phyloP scores from a whole-genome alignment of 805 yeast species.

The Ogataea angusta region DNA sequence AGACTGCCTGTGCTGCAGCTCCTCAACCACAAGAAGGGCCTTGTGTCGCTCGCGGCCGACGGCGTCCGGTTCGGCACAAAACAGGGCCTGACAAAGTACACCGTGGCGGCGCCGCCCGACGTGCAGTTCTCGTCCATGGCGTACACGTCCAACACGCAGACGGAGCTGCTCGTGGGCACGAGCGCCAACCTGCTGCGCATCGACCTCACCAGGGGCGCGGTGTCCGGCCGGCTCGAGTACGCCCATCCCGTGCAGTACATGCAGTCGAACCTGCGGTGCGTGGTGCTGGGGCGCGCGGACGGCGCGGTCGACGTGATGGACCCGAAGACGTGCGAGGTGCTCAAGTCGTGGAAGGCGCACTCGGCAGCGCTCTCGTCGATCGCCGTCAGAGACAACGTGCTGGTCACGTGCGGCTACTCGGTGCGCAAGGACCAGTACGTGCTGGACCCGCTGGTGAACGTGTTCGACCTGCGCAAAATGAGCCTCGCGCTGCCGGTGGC shows the following conservation, averaged over 20 bases:
- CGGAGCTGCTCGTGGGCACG: slow-evolving; percentile 46
- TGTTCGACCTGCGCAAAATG: slow-evolving; percentile 75
- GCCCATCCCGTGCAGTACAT: slow-evolving; percentile 44
- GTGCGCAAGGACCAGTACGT: slow-evolving; percentile 54
- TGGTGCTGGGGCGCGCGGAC: slow-evolving; percentile 55
- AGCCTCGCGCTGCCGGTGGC: slow-evolving; percentile 75
- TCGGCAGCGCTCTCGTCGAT: slow-evolving; percentile 60
- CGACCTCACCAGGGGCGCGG: slow-evolving; percentile 39
- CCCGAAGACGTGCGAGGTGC: slow-evolving; percentile 42
- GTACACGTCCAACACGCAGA: slow-evolving; percentile 38
- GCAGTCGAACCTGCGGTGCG: slow-evolving; percentile 48
- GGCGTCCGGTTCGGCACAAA: slow-evolving; percentile 53
- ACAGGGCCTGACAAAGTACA: slow-evolving; percentile 48
- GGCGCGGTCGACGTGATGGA: slow-evolving; percentile 68
- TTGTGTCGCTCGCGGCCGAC: slow-evolving; percentile 52
- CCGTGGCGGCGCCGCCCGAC: slow-evolving; percentile 25
- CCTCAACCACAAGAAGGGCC: slow-evolving; percentile 53
- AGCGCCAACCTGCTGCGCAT: slow-evolving; percentile 32
- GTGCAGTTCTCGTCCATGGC: slow-evolving; percentile 40
- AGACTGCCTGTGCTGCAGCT: slow-evolving; percentile 48
- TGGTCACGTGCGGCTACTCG: slow-evolving; percentile 81
- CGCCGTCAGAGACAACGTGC: slow-evolving; percentile 59
- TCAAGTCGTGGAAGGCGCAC: slow-evolving; percentile 57
- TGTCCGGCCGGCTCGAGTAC: slow-evolving; percentile 39
- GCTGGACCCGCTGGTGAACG: slow-evolving; percentile 78